Evolutionary conservation across 257 asterid genomes (phyloP).

Genomic region (Gentiana macrophylla): DNA sequence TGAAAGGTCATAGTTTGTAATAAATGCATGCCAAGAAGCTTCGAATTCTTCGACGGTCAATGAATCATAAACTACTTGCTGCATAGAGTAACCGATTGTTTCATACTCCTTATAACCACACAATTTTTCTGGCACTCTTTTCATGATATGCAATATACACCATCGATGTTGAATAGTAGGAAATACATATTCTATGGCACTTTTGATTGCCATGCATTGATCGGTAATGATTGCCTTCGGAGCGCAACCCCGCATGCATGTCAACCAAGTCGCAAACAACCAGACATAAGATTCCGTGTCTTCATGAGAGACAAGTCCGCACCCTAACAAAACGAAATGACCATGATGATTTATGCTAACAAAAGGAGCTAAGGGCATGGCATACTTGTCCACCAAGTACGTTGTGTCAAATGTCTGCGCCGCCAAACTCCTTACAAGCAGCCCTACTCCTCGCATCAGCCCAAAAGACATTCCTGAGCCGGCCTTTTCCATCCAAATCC

Average conservation of each 20-base stretch:
- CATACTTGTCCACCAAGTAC: slow-evolving; percentile 58
- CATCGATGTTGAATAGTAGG: slow-evolving; percentile 59
- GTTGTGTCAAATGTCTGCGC: slow-evolving; percentile 56
- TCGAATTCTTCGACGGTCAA: slow-evolving; percentile 65
- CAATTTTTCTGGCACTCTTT: slow-evolving; percentile 62
- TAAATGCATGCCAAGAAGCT: slow-evolving; percentile 65
- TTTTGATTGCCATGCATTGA: slow-evolving; percentile 56
- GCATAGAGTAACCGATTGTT: slow-evolving; percentile 22
- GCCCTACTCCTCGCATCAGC: slow-evolving; percentile 58
- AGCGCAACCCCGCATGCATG: slow-evolving; percentile 27
- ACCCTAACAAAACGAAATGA: slow-evolving; percentile 65
- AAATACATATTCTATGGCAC: slow-evolving; percentile 47
- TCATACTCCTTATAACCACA: slow-evolving; percentile 53
- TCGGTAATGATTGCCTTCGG: slow-evolving; percentile 67
- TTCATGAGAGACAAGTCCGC: slow-evolving; percentile 72
- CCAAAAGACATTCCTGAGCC: slow-evolving; percentile 61
- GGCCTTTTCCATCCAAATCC: slow-evolving; percentile 57
- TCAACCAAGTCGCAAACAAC: slow-evolving; percentile 57
- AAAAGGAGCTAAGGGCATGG: slow-evolving; percentile 59
- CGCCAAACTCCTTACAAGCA: slow-evolving; percentile 44
- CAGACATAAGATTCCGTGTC: slow-evolving; percentile 46
- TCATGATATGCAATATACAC: slow-evolving; percentile 56
- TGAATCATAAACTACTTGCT: slow-evolving; percentile 52
- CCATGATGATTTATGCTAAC: slow-evolving; percentile 81
- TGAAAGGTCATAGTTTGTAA: slow-evolving; percentile 48